Conservation (phyloP, 768 basidiomycete species). For the Lyophyllum decastes region DNA sequence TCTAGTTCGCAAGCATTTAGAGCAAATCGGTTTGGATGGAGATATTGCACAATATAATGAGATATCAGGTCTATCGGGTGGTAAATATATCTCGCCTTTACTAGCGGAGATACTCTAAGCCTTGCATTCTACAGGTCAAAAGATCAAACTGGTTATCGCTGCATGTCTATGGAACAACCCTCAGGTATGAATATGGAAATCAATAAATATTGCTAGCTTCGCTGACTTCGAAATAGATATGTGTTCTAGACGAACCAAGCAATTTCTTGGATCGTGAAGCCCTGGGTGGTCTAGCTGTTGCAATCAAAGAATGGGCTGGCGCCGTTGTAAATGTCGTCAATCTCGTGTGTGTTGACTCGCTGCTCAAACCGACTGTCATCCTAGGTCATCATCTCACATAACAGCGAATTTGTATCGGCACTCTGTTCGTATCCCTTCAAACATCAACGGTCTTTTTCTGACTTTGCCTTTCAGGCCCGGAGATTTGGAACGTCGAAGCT, state of each 20-base stretch:
- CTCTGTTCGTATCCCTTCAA: constrained; percentile 56
- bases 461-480: constrained; percentile 57
- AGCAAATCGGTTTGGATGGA: constrained; percentile 95
- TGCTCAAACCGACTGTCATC: neutral
- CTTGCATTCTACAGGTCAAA: constrained; percentile 62
- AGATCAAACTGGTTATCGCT: constrained; percentile 94
- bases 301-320: constrained; percentile 94
- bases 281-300: constrained; percentile 90
- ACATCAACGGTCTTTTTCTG: constrained; percentile 7
- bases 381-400: constrained; percentile 95
- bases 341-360: constrained; percentile 9
- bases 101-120: neutral
- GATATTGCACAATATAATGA: constrained; percentile 99
- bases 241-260: constrained; percentile 86
- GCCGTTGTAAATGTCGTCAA: constrained; percentile 62
- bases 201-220: neutral
- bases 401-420: constrained; percentile 83
- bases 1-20: constrained; percentile 87
- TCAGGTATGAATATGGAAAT: constrained; percentile 52
- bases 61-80: constrained; percentile 91
- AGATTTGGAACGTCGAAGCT: constrained; percentile 92
- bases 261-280: constrained; percentile 98
- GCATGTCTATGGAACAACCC: constrained; percentile 97
- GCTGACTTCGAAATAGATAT: constrained; percentile 44
- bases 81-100: constrained; percentile 38